A percentile compares a stretch with the other conserved stretches of the same genome.
These are phyloP conservation scores for Hansenula sp. DNA, from an alignment of 1,139 yeast species.

Conservation along the genomic window DNA sequence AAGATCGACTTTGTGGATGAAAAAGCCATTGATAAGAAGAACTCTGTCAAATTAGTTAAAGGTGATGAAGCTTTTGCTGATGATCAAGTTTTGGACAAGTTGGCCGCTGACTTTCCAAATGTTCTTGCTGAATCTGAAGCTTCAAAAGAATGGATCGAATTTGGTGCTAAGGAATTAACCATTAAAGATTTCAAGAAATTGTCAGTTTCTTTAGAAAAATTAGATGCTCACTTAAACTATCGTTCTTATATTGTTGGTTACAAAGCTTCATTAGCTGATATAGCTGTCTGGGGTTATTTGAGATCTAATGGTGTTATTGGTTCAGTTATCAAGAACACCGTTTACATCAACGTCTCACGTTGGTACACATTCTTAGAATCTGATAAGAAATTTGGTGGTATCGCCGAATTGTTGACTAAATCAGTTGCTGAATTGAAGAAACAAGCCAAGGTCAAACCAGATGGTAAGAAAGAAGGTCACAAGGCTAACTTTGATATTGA, in stretches of 20 bases:
- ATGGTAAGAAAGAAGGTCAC: conserved; percentile 72
- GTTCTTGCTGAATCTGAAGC: conserved; percentile 38
- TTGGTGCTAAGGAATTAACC: conserved; percentile 64
- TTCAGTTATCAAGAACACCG: conserved; percentile 79
- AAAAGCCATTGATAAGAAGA: conserved; percentile 36
- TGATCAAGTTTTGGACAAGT: conserved; percentile 38
- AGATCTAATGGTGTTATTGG: conserved; percentile 93
- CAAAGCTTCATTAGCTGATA: conserved; percentile 67
- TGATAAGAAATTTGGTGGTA: conserved; percentile 62
- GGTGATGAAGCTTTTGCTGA: conserved; percentile 32
- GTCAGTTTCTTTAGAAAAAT: conserved; percentile 68
- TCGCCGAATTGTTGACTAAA: conserved; percentile 63
- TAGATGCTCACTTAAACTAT: conserved; percentile 81
- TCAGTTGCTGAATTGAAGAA: conserved; percentile 73
- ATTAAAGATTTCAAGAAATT: conserved; percentile 87
- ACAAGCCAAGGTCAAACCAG: conserved; percentile 44
- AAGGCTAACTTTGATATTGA: conserved; percentile 93
- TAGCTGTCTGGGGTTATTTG: conserved; percentile 90
- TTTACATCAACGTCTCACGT: conserved; percentile 81
- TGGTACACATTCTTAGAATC: conserved; percentile 83
- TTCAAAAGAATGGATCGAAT: conserved; percentile 58
- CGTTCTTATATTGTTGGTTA: conserved; percentile 76
- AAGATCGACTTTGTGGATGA: conserved; percentile 66
- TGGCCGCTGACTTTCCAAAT: conserved; percentile 42
- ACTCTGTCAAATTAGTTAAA: conserved; percentile 27